These are phyloP conservation scores for Phialophora tarda DNA, from an alignment of 2,329 filamentous ascomycete genomes.

Conservation along the genomic window DNA sequence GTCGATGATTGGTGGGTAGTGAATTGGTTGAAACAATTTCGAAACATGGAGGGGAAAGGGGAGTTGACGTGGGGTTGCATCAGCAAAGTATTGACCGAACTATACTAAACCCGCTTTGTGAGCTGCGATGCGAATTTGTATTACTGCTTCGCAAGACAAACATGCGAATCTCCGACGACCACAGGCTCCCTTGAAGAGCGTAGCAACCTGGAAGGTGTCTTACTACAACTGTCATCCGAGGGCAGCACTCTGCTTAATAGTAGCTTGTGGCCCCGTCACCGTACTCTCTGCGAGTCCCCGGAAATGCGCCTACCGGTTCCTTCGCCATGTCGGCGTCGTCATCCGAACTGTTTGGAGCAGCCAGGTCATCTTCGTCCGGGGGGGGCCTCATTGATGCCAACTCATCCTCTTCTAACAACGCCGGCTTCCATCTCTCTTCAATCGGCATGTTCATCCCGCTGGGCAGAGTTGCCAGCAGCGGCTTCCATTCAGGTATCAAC, in stretches of 20 bases:
- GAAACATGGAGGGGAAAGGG: conserved; percentile 18
- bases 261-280: conserved; percentile 24
- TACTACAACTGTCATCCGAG: background rate
- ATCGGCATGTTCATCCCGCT: conserved; percentile 83
- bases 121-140: background rate
- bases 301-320: conserved; percentile 46
- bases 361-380: conserved; percentile 56
- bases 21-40: conserved; percentile 21
- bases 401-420: conserved; percentile 66
- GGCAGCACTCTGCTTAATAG: conserved; percentile 16
- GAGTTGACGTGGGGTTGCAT: background rate
- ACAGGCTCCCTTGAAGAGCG: background rate
- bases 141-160: background rate
- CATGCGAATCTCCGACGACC: too few relatives aligned
- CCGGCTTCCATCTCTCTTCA: conserved; percentile 62
- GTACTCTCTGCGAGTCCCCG: conserved; percentile 39
- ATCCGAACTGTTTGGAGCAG: conserved; percentile 43
- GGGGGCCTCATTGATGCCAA: conserved; percentile 65
- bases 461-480: conserved; percentile 78
- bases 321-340: conserved; percentile 46
- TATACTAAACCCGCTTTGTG: background rate
- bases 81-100: background rate
- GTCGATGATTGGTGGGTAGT: conserved; percentile 15
- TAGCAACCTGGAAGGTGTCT: background rate
- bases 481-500: conserved; percentile 70